Conservation (phyloP, 768 basidiomycete genomes). For the Phaeolepiota aurea region DNA sequence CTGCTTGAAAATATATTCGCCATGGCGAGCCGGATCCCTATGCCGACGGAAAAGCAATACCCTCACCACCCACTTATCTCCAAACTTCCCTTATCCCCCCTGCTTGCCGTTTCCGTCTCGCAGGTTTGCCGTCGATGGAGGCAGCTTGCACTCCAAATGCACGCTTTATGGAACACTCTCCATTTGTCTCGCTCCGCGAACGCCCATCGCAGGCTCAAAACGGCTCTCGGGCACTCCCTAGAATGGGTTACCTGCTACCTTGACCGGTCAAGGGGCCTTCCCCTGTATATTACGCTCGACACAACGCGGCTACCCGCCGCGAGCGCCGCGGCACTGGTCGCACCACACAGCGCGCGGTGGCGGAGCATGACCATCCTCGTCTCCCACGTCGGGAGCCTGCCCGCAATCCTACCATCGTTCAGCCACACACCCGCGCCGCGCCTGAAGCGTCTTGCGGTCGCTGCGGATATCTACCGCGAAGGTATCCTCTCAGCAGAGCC, state of each 20-base stretch:
- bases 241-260: conserved; percentile 17
- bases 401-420: conserved; percentile 12
- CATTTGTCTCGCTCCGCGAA: conserved; percentile 15
- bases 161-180: conserved; percentile 14
- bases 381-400: conserved; percentile 17
- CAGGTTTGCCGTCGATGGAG: conserved; percentile 19
- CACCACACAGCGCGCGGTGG: conserved; percentile 13
- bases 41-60: conserved; percentile 15
- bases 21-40: conserved; percentile 9
- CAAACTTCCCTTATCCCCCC: conserved; percentile 10
- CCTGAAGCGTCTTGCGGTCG: conserved; percentile 11
- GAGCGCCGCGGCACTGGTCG: conserved; percentile 6
- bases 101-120: conserved; percentile 11
- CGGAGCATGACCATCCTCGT: conserved; percentile 16
- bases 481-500: conserved; percentile 16
- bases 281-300: conserved; percentile 17
- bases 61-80: conserved; percentile 17
- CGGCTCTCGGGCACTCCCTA: conserved; percentile 9
- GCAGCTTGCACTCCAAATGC: conserved; percentile 11
- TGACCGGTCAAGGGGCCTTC: conserved; percentile 9
- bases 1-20: conserved; percentile 18
- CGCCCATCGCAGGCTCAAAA: conserved; percentile 13
- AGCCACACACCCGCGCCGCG: conserved; percentile 9
- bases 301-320: conserved; percentile 14
- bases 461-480: conserved; percentile 19